phyloP scores from a whole-genome alignment of 176 grass and related monocot genomes.

The Raddia guianensis region DNA sequence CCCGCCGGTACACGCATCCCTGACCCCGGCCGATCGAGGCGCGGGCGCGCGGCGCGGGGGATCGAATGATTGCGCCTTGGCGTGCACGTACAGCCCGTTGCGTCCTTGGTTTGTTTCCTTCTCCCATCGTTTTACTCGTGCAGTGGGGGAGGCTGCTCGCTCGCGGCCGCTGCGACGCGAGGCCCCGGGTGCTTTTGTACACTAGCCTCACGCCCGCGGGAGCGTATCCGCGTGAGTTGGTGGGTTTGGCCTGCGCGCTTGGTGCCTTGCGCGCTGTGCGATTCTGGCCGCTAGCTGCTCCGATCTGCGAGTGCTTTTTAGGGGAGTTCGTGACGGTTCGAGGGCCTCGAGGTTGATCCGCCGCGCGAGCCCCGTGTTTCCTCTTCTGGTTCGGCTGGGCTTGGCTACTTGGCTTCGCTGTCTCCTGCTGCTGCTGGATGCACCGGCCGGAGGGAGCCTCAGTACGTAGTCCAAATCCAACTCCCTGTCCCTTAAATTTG shows the following conservation, averaged over 20 bases:
- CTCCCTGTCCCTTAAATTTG: conserved; percentile 13
- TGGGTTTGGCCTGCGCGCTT: conserved; percentile 22
- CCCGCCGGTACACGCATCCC: neutral
- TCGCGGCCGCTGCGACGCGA: too few species aligned
- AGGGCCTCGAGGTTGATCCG: conserved; percentile 39
- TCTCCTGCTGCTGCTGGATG: neutral
- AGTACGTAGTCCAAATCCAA: neutral
- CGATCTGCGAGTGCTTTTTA: neutral
- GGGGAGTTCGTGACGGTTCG: neutral
- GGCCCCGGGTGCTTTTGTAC: too few species aligned
- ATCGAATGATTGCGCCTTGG: conserved; percentile 2
- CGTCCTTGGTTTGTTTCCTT: neutral
- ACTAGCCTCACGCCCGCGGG: neutral
- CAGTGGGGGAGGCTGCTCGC: neutral
- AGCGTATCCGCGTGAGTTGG: neutral
- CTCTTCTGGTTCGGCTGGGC: conserved; percentile 14
- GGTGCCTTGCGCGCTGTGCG: conserved; percentile 44
- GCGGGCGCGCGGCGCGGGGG: neutral
- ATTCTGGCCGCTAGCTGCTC: conserved; percentile 5
- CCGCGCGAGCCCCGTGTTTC: conserved; percentile 22
- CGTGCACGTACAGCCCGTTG: conserved; percentile 3
- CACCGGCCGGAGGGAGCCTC: neutral
- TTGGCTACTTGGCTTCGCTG: neutral
- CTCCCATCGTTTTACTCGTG: conserved; percentile 19
- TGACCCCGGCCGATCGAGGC: conserved; percentile 7